phyloP scores from a whole-genome alignment of 257 asterid genomes.

The Anisodus acutangulus region DNA sequence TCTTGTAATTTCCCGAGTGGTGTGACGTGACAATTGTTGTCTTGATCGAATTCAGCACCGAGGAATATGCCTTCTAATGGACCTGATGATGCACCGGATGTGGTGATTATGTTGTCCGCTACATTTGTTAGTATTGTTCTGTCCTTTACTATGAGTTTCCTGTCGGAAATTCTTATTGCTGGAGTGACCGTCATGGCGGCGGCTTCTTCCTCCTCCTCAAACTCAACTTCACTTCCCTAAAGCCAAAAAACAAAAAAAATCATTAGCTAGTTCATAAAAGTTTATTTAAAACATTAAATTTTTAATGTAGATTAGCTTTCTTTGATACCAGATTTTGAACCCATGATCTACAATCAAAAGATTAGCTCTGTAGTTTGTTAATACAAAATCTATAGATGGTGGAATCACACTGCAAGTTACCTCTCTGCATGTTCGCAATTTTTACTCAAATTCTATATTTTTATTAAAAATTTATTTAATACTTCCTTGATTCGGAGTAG shows the following conservation, averaged over 20 bases:
- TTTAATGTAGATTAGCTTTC: too few relatives aligned
- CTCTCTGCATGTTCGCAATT: too few relatives aligned
- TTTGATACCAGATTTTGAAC: too few relatives aligned
- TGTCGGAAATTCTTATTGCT: slow-evolving; percentile 36
- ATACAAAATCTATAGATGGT: too few relatives aligned
- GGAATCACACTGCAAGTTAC: too few relatives aligned
- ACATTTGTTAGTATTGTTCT: slow-evolving; percentile 42
- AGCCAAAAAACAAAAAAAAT: background rate
- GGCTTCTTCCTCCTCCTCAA: slow-evolving; percentile 24
- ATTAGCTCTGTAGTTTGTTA: too few relatives aligned
- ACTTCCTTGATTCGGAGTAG: too few relatives aligned
- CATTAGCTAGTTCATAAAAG: too few relatives aligned
- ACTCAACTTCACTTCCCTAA: slow-evolving; percentile 38
- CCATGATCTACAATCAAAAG: too few relatives aligned
- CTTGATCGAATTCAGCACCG: slow-evolving; percentile 45
- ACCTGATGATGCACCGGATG: slow-evolving; percentile 43
- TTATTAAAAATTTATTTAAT: too few relatives aligned
- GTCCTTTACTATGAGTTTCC: slow-evolving; percentile 45
- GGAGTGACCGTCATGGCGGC: slow-evolving; percentile 45
- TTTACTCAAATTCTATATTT: too few relatives aligned
- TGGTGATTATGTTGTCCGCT: slow-evolving; percentile 44
- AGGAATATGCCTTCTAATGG: slow-evolving; percentile 51
- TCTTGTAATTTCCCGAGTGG: slow-evolving; percentile 49
- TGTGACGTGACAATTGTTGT: slow-evolving; percentile 43
- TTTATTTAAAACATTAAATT: too few relatives aligned